These are phyloP conservation scores for Hypomontagnella monticulosa DNA, from an alignment of 495 filamentous ascomycete species.

Conservation along the genomic window DNA sequence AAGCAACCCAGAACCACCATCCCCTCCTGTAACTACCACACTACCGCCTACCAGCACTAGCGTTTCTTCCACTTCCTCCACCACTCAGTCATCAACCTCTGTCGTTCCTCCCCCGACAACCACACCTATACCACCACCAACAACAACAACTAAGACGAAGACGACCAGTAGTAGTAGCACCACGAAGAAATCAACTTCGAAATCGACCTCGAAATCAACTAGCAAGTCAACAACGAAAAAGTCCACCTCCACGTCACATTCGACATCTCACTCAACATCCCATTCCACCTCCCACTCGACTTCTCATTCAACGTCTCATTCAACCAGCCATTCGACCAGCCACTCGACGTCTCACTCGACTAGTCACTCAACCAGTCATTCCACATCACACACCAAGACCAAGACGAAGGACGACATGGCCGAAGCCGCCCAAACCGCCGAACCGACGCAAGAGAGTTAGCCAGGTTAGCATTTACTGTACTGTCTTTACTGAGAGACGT, in stretches of 20 bases:
- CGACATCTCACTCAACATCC: constrained; percentile 16
- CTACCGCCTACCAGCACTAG: constrained; percentile 28
- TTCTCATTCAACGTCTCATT: too few species aligned
- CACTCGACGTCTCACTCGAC: constrained; percentile 21
- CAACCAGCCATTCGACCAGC: constrained; percentile 22
- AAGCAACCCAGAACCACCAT: constrained; percentile 28
- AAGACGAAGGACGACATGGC: not conserved
- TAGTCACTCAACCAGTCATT: constrained; percentile 23
- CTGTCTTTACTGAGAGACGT: too few species aligned
- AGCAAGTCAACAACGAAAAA: not conserved
- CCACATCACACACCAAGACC: constrained; percentile 20
- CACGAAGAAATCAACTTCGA: constrained; percentile 28
- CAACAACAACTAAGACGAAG: constrained; percentile 32
- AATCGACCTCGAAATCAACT: constrained; percentile 29
- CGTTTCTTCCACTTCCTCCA: constrained; percentile 24
- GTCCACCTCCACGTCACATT: constrained; percentile 6
- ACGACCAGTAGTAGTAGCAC: constrained; percentile 31
- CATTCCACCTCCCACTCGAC: constrained; percentile 29
- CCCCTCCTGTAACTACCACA: constrained; percentile 23
- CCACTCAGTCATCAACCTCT: constrained; percentile 15
- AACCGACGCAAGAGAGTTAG: too few species aligned
- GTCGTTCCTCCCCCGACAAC: constrained; percentile 16
- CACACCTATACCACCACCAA: constrained; percentile 3
- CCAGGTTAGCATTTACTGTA: too few species aligned
- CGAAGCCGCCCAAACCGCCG: too few species aligned